phyloP scores from a whole-genome alignment of 768 basidiomycete species.

The Collybiopsis confluens region DNA sequence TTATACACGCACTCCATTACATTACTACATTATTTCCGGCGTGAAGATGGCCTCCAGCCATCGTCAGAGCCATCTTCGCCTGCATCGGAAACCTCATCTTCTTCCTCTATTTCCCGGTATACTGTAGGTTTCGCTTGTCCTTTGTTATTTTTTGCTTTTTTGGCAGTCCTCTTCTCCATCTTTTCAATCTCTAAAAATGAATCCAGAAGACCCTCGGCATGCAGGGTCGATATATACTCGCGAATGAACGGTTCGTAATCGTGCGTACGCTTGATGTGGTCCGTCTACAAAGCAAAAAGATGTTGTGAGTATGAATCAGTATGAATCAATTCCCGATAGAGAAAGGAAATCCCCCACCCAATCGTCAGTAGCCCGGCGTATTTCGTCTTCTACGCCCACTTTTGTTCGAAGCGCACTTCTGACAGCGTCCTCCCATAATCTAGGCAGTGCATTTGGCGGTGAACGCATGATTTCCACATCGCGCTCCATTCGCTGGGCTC shows the following conservation, averaged over 20 bases:
- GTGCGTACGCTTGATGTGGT: constrained; percentile 53
- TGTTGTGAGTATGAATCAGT: no score
- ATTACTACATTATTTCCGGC: no score
- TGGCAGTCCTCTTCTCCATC: neutral
- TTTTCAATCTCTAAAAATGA: constrained; percentile 28
- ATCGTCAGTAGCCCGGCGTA: constrained; percentile 35
- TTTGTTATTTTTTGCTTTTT: neutral
- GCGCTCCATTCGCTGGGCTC: constrained; percentile 40
- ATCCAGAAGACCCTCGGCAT: constrained; percentile 44
- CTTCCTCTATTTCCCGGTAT: neutral
- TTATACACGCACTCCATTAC: no score
- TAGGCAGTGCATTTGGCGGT: constrained; percentile 28
- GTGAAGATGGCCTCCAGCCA: neutral
- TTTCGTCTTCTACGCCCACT: constrained; percentile 45
- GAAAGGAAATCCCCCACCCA: constrained; percentile 34
- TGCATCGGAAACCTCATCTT: neutral
- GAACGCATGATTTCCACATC: constrained; percentile 43
- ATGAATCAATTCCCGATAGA: neutral
- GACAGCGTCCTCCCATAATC: constrained; percentile 47
- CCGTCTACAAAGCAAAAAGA: constrained; percentile 32
- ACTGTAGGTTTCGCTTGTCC: neutral
- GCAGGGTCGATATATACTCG: constrained; percentile 38
- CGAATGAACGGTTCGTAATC: constrained; percentile 61
- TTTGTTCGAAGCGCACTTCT: constrained; percentile 34
- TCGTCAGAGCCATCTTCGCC: neutral